Evolutionary conservation across 2,329 filamentous ascomycete species (phyloP), one percentile per base, ranked within the genome.

Genomic region (Venturiaceae sp.): DNA sequence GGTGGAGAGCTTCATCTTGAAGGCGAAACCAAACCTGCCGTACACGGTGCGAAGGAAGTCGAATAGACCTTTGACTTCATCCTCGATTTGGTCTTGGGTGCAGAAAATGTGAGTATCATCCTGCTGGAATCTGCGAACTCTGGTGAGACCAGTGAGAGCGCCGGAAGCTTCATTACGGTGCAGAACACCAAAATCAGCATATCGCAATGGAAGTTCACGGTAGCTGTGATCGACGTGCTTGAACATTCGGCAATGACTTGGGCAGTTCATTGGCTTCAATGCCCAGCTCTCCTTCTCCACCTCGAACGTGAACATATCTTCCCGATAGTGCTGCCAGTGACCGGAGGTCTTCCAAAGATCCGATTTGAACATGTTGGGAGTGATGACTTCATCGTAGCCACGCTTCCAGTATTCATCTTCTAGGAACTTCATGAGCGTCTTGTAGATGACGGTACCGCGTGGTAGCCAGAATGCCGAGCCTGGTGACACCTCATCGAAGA

Each of bases 71-170:
- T 86, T 84, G 44, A 97, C 91, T 69, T 95, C 90, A 54, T 82
- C 77, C 65, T 77, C 79, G 65, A 88, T 83, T 74, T 82, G 90
- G 61, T 90, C 86, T 65, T 90, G 83, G 26, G 86, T 85, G 75
- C 92, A 96, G 80, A 99, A 96, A 65, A 96, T 94, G 71, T 99
- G 94, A 2, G 88, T 89, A 71, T 99, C 94, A 67, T 99, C 94
- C 75, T 97, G 92, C 71, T 94, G 88, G 78, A 99, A 97, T 64
- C 92, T 85, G 53, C 94, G 85, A 11, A 97, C 92, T 72, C 94
- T 85, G 2, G 94, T 97, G 62, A 99, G 80, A 34, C 94, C 94
- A 50, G 86, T 89, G 46, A 99, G 79, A 4, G 94, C 92, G 58
- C 94, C 94, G 1, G 91, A 96, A 34, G 92, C 86, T 74, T 99